Base-by-base conservation (phyloP, 1,284 basidiomycete genomes). In the Trametes hirsuta region DNA sequence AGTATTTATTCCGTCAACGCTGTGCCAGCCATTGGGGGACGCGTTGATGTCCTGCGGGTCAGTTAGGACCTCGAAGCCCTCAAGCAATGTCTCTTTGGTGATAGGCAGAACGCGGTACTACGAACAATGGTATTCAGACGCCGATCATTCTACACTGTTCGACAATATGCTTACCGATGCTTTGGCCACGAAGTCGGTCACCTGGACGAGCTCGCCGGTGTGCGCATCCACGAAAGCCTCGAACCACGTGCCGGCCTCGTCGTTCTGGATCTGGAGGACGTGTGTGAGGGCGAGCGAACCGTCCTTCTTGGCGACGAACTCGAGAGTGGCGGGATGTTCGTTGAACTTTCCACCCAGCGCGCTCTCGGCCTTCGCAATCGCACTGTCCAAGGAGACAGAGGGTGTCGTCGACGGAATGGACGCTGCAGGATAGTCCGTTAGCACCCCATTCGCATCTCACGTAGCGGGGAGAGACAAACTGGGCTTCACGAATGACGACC, bases 211-310 rank as follows among this genome's bases (percentile, higher is more conserved):
- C 50, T 84, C 79, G n/a, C 82, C 83, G n/a, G 77, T 74, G 65
- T 82, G 79, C 5, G 84, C 84, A 65, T 87, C 84, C 39, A 87
- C 80, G 68, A 84, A 86, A 1, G 84, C 86, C 72, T 88, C 85
- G 67, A 83, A 80, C 85, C 84, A 89, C 39, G 79, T 77, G 51
- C 81, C 79, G 36, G 77, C 72, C 63, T 74, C 74, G 21, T 80
- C 78, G 61, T 83, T 83, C 70, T 83, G 81, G 56, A 87, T 79
- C 69, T 85, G 82, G n/a, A 84, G 66, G 39, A 86, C 84, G 65
- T 85, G 80, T 0, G 80, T 78, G 51, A 84, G 78, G 40, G 80
- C 78, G 50, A 82, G 78, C 64, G 74, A 81, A 65, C 74, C 69
- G 70, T 81, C 81, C 60, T 75, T 73, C n/a, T 73, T 74, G 24